Base-by-base conservation (phyloP, 345 rosid species). In the Citrus glauca region DNA sequence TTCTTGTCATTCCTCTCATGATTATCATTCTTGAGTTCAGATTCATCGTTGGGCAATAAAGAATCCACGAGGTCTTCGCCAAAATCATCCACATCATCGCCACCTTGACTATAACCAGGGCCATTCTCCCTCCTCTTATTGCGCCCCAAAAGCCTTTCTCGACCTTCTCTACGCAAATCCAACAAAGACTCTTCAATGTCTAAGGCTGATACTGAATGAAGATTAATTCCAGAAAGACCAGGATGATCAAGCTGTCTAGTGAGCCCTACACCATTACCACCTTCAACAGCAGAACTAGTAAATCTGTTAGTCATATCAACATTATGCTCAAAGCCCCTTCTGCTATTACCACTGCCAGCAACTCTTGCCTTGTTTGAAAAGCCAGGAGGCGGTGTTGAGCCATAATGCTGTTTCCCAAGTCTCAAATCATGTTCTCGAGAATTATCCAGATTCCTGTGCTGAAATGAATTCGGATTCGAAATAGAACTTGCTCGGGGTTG, bases 171-270 rank as follows among this genome's bases (percentile, higher is more conserved):
- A 6, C 77, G 79, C 85, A 87, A 82, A 61, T 83, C 84, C 61
- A 72, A 33, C 66, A 80, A 67, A 66, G 93, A 81, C 61, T 85
- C 90, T 75, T 85, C 89, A 53, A 86, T 76, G 56, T 84, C 90
- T 20, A 84, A 78, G 13, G 81, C 85, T 0, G 92, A 82, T 75
- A 85, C 90, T 35, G 94, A 90, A 66, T 76, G 90, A 17, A 87
- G 86, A 72, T 79, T 86, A 42, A 83, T 87, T 72, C 96, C 90
- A 11, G 85, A 73, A 59, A 87, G 91, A 10, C 94, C 92, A 57
- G 94, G 95, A 19, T 74, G 90, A 83, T 91, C 89, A 83, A 88
- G 85, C 87, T 92, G 97, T 77, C 79, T 78, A 61, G 82, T 71
- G 50, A 90, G 83, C 72, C 87, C 83, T n/a, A 69, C 71, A 38